phyloP scores from a whole-genome alignment of 1,284 basidiomycete genomes.

The Cronartium ribicola region DNA sequence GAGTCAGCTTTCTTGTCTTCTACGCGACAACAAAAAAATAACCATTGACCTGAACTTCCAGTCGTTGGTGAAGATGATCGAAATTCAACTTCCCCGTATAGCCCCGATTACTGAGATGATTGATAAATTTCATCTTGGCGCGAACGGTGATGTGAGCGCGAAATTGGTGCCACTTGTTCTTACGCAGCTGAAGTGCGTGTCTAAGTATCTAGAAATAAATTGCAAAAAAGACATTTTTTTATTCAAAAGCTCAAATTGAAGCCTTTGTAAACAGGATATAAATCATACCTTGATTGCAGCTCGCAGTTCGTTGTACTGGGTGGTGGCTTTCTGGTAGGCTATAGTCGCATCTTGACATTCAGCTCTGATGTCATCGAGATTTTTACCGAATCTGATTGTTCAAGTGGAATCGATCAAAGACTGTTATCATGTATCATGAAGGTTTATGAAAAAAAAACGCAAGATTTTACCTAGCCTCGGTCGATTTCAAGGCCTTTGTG shows the following conservation, averaged over 20 bases:
- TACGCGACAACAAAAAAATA: neutral
- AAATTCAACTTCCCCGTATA: conserved; percentile 58
- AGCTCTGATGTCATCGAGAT: conserved; percentile 18
- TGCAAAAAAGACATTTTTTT: neutral
- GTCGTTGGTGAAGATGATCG: conserved; percentile 66
- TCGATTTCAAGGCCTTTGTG: conserved; percentile 1
- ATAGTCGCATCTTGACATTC: conserved; percentile 4
- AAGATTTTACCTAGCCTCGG: conserved; percentile 18
- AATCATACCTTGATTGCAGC: neutral
- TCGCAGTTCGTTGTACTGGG: conserved; percentile 11
- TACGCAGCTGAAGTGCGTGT: conserved; percentile 63
- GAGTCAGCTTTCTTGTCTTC: neutral
- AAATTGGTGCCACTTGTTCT: conserved; percentile 77
- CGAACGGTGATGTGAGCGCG: conserved; percentile 76
- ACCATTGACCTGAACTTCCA: conserved; percentile 64
- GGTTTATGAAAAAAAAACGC: too few relatives aligned
- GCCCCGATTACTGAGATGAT: conserved; percentile 75
- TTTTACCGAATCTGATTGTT: conserved; percentile 10
- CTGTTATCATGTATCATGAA: too few relatives aligned
- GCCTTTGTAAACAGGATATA: neutral
- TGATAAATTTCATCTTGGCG: conserved; percentile 74
- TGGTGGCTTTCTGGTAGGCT: conserved; percentile 6
- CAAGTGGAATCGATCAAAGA: neutral
- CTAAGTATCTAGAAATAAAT: conserved; percentile 14
- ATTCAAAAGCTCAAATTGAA: neutral